These are phyloP conservation scores for Batrachochytrium dendrobatidis DNA, from an alignment of 371 early-diverging fungal genomes.

Conservation along the genomic window DNA sequence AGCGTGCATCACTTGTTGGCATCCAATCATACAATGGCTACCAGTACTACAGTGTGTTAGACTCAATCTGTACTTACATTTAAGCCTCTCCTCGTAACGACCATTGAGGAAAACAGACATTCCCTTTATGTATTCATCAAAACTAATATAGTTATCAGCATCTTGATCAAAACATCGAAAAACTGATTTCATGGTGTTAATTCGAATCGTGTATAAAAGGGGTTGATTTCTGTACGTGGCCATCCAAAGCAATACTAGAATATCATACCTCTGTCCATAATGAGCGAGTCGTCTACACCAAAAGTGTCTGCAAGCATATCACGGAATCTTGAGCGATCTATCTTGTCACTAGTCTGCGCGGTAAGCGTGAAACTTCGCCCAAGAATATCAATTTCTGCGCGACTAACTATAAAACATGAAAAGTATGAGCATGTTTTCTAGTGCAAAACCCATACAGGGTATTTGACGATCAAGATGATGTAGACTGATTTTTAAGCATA, in stretches of 20 bases:
- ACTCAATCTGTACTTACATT: slow-evolving; percentile 27
- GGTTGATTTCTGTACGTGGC: neutral
- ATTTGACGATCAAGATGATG: too few species aligned
- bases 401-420: too few species aligned
- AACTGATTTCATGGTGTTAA: slow-evolving; percentile 11
- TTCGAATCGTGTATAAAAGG: neutral
- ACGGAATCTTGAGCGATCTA: slow-evolving; percentile 44
- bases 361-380: slow-evolving; percentile 20
- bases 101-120: slow-evolving; percentile 48
- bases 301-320: slow-evolving; percentile 48
- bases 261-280: slow-evolving; percentile 55
- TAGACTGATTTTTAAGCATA: too few species aligned
- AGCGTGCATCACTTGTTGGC: too few species aligned
- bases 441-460: too few species aligned
- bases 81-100: slow-evolving; percentile 34
- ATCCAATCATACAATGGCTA: neutral
- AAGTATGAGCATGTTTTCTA: too few species aligned
- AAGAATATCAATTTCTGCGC: slow-evolving; percentile 26
- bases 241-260: neutral
- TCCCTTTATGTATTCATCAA: slow-evolving; percentile 42
- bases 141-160: slow-evolving; percentile 45
- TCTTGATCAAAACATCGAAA: slow-evolving; percentile 47
- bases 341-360: slow-evolving; percentile 31
- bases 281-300: slow-evolving; percentile 46
- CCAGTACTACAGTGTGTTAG: neutral